Evolutionary conservation across 768 basidiomycete species (phyloP).

Genomic region (Xerocomellus chrysenteron): DNA sequence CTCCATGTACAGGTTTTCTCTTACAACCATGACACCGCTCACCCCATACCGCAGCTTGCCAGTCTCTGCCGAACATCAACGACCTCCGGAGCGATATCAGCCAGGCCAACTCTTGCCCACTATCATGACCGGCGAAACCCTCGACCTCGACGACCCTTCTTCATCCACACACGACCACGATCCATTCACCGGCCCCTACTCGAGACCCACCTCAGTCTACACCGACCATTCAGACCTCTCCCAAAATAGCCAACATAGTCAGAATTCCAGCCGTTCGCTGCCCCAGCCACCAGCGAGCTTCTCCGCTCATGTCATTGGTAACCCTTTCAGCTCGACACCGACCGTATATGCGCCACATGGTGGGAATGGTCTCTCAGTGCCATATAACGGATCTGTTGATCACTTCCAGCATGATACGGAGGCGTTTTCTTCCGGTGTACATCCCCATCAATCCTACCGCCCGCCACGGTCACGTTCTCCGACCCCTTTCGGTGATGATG

Average conservation of each 20-base stretch:
- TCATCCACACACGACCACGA: constrained; percentile 32
- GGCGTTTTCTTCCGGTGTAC: constrained; percentile 65
- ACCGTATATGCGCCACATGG: constrained; percentile 7
- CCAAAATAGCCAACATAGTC: constrained; percentile 42
- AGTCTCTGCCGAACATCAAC: constrained; percentile 7
- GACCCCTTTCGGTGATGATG: constrained; percentile 71
- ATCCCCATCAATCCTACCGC: constrained; percentile 46
- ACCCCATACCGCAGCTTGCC: constrained; percentile 1
- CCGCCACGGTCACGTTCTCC: constrained; percentile 72
- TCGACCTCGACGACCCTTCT: constrained; percentile 46
- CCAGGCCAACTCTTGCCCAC: constrained; percentile 62
- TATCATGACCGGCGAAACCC: constrained; percentile 64
- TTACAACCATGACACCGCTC: neutral
- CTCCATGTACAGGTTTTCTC: constrained; percentile 3
- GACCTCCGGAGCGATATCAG: constrained; percentile 43
- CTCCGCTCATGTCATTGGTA: constrained; percentile 19
- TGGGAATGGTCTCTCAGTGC: constrained; percentile 32
- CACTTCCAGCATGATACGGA: constrained; percentile 67
- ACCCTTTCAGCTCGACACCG: constrained; percentile 23
- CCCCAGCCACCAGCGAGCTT: constrained; percentile 23
- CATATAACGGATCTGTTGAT: constrained; percentile 40
- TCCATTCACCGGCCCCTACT: constrained; percentile 28
- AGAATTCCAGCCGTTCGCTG: constrained; percentile 28
- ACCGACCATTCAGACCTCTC: constrained; percentile 31
- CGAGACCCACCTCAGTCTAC: constrained; percentile 26